These are phyloP conservation scores for Fusarium metavorans DNA, from an alignment of 2,329 filamentous ascomycete species.

Conservation along the genomic window DNA sequence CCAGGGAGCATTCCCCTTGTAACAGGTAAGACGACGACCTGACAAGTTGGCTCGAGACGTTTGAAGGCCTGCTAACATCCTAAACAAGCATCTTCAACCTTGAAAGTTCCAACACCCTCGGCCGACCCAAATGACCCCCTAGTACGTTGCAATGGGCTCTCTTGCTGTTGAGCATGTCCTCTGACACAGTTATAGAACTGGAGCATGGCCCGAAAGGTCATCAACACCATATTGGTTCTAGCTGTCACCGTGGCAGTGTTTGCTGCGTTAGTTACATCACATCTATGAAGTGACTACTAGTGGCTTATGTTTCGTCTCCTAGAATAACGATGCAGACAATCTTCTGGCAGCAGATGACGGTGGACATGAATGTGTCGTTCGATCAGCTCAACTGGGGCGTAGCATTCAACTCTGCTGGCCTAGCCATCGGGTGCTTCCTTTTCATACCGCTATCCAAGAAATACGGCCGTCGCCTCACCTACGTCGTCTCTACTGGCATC, in stretches of 20 bases:
- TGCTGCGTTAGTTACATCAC: slow-evolving; percentile 6
- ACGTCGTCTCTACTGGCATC: slow-evolving; percentile 33
- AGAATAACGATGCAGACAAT: slow-evolving; percentile 26
- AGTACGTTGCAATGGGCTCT: slow-evolving; percentile 11
- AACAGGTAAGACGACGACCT: not conserved
- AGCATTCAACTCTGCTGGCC: slow-evolving; percentile 44
- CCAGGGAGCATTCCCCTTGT: not conserved
- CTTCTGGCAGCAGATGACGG: slow-evolving; percentile 47
- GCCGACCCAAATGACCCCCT: slow-evolving; percentile 45
- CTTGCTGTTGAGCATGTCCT: not conserved
- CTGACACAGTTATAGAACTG: slow-evolving; percentile 39
- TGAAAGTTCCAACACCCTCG: slow-evolving; percentile 17
- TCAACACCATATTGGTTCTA: slow-evolving; percentile 40
- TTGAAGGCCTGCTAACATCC: not conserved
- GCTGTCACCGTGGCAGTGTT: slow-evolving; percentile 42
- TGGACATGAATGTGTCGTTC: slow-evolving; percentile 41
- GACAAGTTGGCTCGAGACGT: not conserved
- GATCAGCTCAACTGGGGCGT: slow-evolving; percentile 41
- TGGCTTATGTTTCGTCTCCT: not conserved
- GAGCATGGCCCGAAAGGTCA: slow-evolving; percentile 37
- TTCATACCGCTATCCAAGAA: slow-evolving; percentile 49
- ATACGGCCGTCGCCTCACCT: slow-evolving; percentile 46
- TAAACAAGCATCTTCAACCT: not conserved
- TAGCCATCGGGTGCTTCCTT: slow-evolving; percentile 47
- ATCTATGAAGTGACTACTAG: not conserved